Conservation (phyloP, 1,139 yeast genomes). For the Suhomyces wounanorum region DNA sequence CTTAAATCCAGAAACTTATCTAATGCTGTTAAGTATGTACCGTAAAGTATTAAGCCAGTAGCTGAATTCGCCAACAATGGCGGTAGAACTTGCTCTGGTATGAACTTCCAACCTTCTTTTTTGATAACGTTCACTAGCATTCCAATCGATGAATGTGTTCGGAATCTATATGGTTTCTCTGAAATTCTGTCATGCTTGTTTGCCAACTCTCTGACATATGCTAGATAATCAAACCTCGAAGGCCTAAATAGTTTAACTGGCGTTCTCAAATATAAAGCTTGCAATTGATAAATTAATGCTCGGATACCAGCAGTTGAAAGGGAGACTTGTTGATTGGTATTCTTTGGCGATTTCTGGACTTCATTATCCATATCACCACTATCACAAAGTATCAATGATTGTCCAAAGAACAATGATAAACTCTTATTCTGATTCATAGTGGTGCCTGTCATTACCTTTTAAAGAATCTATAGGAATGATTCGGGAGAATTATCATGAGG, state of each 20-base stretch:
- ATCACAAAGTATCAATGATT: conserved; percentile 3
- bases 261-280: conserved; percentile 76
- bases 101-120: conserved; percentile 82
- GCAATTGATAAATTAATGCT: conserved; percentile 78
- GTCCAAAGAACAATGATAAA: not conserved
- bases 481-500: not conserved
- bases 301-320: conserved; percentile 78
- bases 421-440: conserved; percentile 5
- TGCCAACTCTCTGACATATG: conserved; percentile 61
- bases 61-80: conserved; percentile 86
- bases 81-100: conserved; percentile 83
- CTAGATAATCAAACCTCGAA: conserved; percentile 82
- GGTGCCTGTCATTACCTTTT: not conserved
- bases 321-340: conserved; percentile 40
- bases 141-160: conserved; percentile 78
- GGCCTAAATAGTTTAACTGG: conserved; percentile 88
- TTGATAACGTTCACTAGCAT: conserved; percentile 68
- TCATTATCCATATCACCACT: conserved; percentile 6
- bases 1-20: conserved; percentile 25
- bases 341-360: conserved; percentile 4
- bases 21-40: conserved; percentile 67
- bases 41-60: conserved; percentile 82
- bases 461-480: not conserved
- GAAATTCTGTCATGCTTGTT: conserved; percentile 48
- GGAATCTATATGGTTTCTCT: conserved; percentile 62